Percentiles rank a stretch among this genome's conserved stretches.
Conservation (phyloP, 2,329 filamentous ascomycete genomes). For the Penicillium sp. region DNA sequence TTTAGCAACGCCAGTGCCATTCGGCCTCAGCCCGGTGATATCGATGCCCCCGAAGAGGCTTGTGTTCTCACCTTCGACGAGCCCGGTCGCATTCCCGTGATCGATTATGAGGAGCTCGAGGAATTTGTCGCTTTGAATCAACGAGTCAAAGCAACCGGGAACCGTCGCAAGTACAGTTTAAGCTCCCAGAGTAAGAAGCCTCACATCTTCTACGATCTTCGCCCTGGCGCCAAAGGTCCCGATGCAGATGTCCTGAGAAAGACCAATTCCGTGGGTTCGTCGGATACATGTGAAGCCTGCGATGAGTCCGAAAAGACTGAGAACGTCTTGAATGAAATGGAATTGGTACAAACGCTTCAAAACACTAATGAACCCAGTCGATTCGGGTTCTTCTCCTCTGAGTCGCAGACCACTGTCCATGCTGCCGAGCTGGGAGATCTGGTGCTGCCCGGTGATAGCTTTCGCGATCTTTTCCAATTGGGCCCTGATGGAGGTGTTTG, state of each 20-base stretch:
- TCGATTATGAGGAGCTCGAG: constrained; percentile 89
- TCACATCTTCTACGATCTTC: constrained; percentile 58
- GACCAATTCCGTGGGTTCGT: constrained; percentile 24
- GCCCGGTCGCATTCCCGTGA: constrained; percentile 71
- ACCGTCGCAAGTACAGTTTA: constrained; percentile 40
- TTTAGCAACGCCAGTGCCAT: constrained; percentile 54
- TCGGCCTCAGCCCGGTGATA: constrained; percentile 44
- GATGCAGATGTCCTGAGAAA: constrained; percentile 35
- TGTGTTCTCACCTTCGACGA: constrained; percentile 78
- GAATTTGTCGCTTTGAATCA: constrained; percentile 68
- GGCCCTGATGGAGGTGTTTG: constrained; percentile 75
- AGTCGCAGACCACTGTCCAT: constrained; percentile 88
- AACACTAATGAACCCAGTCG: constrained; percentile 62
- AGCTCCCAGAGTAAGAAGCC: constrained; percentile 48
- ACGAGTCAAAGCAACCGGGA: constrained; percentile 42
- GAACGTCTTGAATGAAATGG: constrained; percentile 31
- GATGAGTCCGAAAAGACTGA: constrained; percentile 33
- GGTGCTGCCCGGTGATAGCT: constrained; percentile 80
- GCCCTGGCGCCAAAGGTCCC: constrained; percentile 37
- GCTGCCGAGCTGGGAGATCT: constrained; percentile 82
- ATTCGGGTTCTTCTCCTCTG: constrained; percentile 96
- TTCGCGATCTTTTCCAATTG: constrained; percentile 77
- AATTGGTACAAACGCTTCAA: constrained; percentile 30
- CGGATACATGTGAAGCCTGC: constrained; percentile 26
- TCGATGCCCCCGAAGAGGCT: constrained; percentile 54